Evolutionary conservation across 164 flowering plant genomes (phyloP), one percentile per base, ranked within the genome.

Genomic region (Tetracentron sinense): DNA sequence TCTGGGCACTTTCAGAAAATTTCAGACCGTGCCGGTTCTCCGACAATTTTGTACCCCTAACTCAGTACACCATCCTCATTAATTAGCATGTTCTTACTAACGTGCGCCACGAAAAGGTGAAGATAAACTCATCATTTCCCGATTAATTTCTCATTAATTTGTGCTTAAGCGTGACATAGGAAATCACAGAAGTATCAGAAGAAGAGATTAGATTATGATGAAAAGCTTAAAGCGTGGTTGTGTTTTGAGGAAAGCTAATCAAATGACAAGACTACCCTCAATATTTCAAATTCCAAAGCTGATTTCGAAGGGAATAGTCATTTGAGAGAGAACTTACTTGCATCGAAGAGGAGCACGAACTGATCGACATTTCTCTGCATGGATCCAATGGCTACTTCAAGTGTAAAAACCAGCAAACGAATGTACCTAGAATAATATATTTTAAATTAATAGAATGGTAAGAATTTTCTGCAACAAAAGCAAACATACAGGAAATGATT

Each of bases 271-370:
- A 33, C 12, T 47, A 29, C 26, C 69, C 56, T 26, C n/a, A 28
- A 51, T 19, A 48, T 69, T 57, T 22, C 1, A 58, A 53, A 25
- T 22, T 35, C 23, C 7, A 2, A 38, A 22, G 42, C 0, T 47
- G 0, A 0, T 28, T 35, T n/a, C 20, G 0, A 60, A 61, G 67
- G 75, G 29, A 28, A 62, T 33, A 31, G 54, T 54, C 58, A 1
- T 31, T 64, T 16, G 0, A 2, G n/a, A 48, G 58, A 56, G 62
- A 12, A 57, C 96, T 87, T 78, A 95, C 99, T 88, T 62, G 96
- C 99, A 62, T 95, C 99, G 67, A 95, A 83, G 63, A 95, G 87
- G 49, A 92, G 59, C 29, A 92, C 93, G 56, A 95, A 84, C 57
- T 95, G 91, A 11, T 90, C 90, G 4, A 72, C 86, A 71, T 78